Conservation (phyloP, 2,329 filamentous ascomycete species). For the Aspergillus uvarum region DNA sequence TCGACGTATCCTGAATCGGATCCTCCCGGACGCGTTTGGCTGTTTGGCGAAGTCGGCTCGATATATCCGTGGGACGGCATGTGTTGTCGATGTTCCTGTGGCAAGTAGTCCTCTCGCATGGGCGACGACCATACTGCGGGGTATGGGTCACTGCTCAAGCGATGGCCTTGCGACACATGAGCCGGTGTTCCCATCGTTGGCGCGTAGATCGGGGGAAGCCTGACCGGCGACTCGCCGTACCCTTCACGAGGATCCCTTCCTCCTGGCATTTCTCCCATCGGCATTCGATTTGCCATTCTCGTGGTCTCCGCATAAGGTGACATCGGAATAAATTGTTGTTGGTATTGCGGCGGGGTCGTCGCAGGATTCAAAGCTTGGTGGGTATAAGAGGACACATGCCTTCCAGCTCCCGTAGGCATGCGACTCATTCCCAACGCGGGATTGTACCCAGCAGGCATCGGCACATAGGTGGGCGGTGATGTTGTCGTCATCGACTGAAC, state of each 20-base stretch:
- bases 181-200: constrained; percentile 25
- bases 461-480: constrained; percentile 28
- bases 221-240: constrained; percentile 35
- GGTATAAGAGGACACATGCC: constrained; percentile 29
- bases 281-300: constrained; percentile 26
- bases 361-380: constrained; percentile 29
- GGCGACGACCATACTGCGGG: constrained; percentile 28
- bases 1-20: constrained; percentile 25
- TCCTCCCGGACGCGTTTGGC: constrained; percentile 26
- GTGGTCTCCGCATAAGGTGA: constrained; percentile 30
- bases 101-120: constrained; percentile 24
- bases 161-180: constrained; percentile 28
- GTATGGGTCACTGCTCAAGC: constrained; percentile 35
- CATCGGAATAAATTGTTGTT: constrained; percentile 27
- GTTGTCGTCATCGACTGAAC: constrained; percentile 25
- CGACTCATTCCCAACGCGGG: constrained; percentile 24
- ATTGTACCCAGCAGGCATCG: constrained; percentile 28
- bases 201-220: constrained; percentile 40
- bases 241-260: constrained; percentile 29
- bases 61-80: constrained; percentile 24
- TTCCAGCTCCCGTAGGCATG: constrained; percentile 25
- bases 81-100: constrained; percentile 22
- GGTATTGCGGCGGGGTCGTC: constrained; percentile 37
- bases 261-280: constrained; percentile 25
- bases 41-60: constrained; percentile 29